Conservation (phyloP, 169 alveolate genomes). For the Babesia bovis region DNA sequence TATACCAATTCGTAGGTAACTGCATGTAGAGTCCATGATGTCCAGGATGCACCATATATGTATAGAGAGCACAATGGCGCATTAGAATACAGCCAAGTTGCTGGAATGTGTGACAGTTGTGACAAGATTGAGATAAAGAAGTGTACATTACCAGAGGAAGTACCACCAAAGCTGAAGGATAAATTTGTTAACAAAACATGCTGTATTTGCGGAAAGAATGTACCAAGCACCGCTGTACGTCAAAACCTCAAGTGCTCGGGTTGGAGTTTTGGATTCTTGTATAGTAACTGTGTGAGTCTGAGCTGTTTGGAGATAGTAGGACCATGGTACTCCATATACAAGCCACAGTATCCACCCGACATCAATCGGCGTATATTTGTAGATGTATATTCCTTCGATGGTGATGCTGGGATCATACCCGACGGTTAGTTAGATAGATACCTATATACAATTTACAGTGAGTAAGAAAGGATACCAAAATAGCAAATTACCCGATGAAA, state of each 20-base stretch:
- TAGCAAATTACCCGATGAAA: background rate
- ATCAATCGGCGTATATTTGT: constrained; percentile 20
- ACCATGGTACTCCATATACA: constrained; percentile 63
- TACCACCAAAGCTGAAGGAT: constrained; percentile 18
- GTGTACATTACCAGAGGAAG: constrained; percentile 13
- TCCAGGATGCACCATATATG: constrained; percentile 43
- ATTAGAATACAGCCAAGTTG: constrained; percentile 7
- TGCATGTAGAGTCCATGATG: background rate
- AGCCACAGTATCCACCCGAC: constrained; percentile 52
- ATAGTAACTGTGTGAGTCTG: constrained; percentile 23
- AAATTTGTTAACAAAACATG: constrained; percentile 14
- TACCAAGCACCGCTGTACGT: constrained; percentile 8
- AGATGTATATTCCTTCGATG: constrained; percentile 47
- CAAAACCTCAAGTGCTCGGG: constrained; percentile 28
- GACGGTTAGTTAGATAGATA: constrained; percentile 25
- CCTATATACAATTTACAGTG: background rate
- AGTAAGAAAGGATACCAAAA: constrained; percentile 10
- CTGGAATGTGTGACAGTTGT: constrained; percentile 18
- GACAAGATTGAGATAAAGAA: background rate
- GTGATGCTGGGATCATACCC: constrained; percentile 36
- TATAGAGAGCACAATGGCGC: constrained; percentile 49
- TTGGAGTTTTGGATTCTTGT: background rate
- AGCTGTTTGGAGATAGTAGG: constrained; percentile 52
- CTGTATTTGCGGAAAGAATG: constrained; percentile 50
- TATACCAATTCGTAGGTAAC: constrained; percentile 33